Evolutionary conservation across 1,284 basidiomycete genomes (phyloP), one percentile per base, ranked within the genome.

Genomic region (Ganoderma leucocontextum): DNA sequence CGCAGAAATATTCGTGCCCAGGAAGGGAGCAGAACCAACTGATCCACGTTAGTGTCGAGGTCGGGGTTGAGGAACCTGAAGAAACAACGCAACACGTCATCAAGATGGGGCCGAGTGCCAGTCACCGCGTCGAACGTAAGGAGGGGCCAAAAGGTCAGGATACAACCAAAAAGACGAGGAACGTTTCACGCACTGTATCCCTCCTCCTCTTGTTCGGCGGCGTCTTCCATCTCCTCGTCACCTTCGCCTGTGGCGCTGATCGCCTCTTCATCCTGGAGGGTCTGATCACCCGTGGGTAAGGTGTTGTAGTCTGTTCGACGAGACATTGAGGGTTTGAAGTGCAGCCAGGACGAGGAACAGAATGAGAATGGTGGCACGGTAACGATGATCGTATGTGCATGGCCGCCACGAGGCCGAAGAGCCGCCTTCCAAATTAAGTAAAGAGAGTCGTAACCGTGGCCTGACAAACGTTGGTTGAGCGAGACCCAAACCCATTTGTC

Each of bases 1-100:
- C 96, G 81, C 95, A 97, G 80, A 99, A 99, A 83, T 98, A 99
- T 82, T 99, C 98, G 82, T 99, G 98, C 6, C 98, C 98, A 6
- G 98, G 96, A 58, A 99, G 84, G 25, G 96, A 96, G 78, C 97
- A 99, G 85, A 98, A 99, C 98, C 97, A 99, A 75, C 92, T 93
- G 78, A 97, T 97, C 96, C 95, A 98, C 70, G 98, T 99, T 72
- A 96, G 82, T 44, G 92, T 94, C 59, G 93, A 94, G 70, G 93
- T 94, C 41, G 92, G 93, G 9, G 92, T 94, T 33, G 93, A 94
- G 62, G 92, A 94, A 67, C 93, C 92, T 94, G 74, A 33, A 17
- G 25, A 38, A 65, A 55, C 58, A 55, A n/a, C 12, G 35, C 47
- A 12, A 12, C 47, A 22, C 22, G 47, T 13, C 22, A 52, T 52